These are phyloP conservation scores for Suhomyces xylopsoci DNA, from an alignment of 805 yeast genomes.

Conservation along the genomic window DNA sequence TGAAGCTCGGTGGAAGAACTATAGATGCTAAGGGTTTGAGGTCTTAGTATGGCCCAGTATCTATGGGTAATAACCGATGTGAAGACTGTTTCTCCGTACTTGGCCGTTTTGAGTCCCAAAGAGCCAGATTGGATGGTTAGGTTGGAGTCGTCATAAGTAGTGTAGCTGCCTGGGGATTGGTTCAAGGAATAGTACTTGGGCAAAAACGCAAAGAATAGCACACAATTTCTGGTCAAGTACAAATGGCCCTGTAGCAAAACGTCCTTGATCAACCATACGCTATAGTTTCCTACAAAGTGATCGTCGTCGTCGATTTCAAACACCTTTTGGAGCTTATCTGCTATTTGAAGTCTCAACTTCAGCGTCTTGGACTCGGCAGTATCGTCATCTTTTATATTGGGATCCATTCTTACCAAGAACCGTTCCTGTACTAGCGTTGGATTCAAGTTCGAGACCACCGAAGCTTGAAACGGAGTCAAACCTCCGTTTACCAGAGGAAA, in stretches of 20 bases:
- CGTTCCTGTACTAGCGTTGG: slow-evolving; percentile 15
- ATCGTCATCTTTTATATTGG: slow-evolving; percentile 9
- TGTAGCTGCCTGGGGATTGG: not conserved
- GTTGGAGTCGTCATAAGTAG: slow-evolving; percentile 23
- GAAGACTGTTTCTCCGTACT: slow-evolving; percentile 37
- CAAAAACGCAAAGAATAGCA: slow-evolving; percentile 75
- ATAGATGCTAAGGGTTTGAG: slow-evolving; percentile 66
- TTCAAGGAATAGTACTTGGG: slow-evolving; percentile 42
- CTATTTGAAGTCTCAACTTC: slow-evolving; percentile 25
- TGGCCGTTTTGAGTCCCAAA: slow-evolving; percentile 36
- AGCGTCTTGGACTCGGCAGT: slow-evolving; percentile 5
- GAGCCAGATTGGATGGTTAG: slow-evolving; percentile 33
- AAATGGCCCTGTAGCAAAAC: slow-evolving; percentile 85
- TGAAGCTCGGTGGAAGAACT: slow-evolving; percentile 74
- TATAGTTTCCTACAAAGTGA: slow-evolving; percentile 55
- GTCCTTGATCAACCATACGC: slow-evolving; percentile 79
- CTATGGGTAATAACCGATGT: slow-evolving; percentile 42
- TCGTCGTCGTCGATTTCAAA: slow-evolving; percentile 53
- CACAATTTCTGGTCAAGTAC: slow-evolving; percentile 60
- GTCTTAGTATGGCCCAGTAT: slow-evolving; percentile 78
- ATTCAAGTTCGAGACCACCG: slow-evolving; percentile 29
- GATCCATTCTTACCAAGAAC: slow-evolving; percentile 11
- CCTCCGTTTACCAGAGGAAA: not conserved
- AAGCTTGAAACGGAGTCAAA: slow-evolving; percentile 22
- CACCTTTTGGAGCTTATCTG: slow-evolving; percentile 32